A percentile compares a stretch with the other conserved stretches of the same genome.
Evolutionary conservation across 73 alveolate genomes (phyloP).

Genomic region (Paraurostyla sp.): DNA sequence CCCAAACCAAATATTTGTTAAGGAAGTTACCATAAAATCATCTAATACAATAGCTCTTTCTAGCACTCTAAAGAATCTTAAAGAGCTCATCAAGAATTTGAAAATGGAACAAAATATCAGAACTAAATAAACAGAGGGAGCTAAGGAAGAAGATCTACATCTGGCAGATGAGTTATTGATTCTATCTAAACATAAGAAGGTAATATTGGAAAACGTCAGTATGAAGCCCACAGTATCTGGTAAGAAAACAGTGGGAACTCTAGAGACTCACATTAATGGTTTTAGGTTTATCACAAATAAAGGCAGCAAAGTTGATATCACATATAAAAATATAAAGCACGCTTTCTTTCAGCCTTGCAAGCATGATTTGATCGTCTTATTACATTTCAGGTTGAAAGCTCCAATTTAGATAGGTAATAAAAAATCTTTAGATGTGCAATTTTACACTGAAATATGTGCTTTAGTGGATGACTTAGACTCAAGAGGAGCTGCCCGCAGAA

Average conservation of each 20-base stretch:
- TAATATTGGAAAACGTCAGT: slow-evolving; percentile 82
- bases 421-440: slow-evolving; percentile 90
- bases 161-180: slow-evolving; percentile 83
- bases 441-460: slow-evolving; percentile 93
- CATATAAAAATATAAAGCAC: slow-evolving; percentile 90
- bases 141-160: slow-evolving; percentile 86
- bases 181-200: slow-evolving; percentile 80
- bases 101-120: slow-evolving; percentile 72
- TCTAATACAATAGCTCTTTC: slow-evolving; percentile 65
- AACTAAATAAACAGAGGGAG: slow-evolving; percentile 75
- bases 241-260: slow-evolving; percentile 88
- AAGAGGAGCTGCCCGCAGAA: slow-evolving; percentile 77
- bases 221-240: slow-evolving; percentile 90
- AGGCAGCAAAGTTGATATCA: slow-evolving; percentile 91
- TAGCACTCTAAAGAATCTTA: slow-evolving; percentile 69
- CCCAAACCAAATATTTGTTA: slow-evolving; percentile 81
- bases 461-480: slow-evolving; percentile 94
- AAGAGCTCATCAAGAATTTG: slow-evolving; percentile 86
- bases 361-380: slow-evolving; percentile 90
- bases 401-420: slow-evolving; percentile 91
- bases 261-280: slow-evolving; percentile 95
- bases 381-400: slow-evolving; percentile 91
- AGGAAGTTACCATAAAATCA: slow-evolving; percentile 89
- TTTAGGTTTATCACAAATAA: slow-evolving; percentile 89
- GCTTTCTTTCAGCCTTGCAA: slow-evolving; percentile 95